Percentiles rank a stretch among this genome's conserved stretches.
Evolutionary conservation across 176 grass and related monocot species (phyloP).

Genomic region (Eleusine indica): DNA sequence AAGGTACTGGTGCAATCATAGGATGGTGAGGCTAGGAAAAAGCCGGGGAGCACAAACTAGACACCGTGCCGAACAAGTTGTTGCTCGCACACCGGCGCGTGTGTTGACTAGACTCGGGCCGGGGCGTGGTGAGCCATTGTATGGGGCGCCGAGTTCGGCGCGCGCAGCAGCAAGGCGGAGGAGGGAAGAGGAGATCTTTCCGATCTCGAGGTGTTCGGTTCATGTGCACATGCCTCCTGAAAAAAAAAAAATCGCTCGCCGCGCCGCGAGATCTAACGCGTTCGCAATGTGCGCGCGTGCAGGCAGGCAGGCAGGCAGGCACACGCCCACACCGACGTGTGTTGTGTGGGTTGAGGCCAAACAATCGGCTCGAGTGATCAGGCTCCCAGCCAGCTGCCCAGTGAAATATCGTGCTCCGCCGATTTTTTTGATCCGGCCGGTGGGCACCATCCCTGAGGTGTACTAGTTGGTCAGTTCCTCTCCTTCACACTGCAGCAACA

Average conservation of each 20-base stretch:
- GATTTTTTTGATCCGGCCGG: no score
- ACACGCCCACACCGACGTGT: not conserved
- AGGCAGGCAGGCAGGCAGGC: not conserved
- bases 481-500: not conserved
- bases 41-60: not conserved
- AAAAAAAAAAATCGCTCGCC: not conserved
- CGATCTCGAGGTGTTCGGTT: constrained; percentile 39
- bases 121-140: not conserved
- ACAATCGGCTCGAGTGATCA: not conserved
- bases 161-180: constrained; percentile 17
- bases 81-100: not conserved
- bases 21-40: constrained; percentile 26
- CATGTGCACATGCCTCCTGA: constrained; percentile 14
- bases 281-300: not conserved
- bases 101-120: constrained; percentile 10
- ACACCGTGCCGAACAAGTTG: constrained; percentile 41
- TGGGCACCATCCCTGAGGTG: no score
- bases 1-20: constrained; percentile 12
- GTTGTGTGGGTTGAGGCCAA: not conserved
- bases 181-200: not conserved
- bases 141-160: constrained; percentile 1
- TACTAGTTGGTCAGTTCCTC: no score
- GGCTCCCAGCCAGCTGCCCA: no score
- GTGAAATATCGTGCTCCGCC: no score
- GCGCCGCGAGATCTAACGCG: constrained; percentile 38